A percentile compares a stretch with the other conserved stretches of the same genome.
Evolutionary conservation across 108 stramenopile species (phyloP).

Genomic region (Fistulifera pelliculosa): DNA sequence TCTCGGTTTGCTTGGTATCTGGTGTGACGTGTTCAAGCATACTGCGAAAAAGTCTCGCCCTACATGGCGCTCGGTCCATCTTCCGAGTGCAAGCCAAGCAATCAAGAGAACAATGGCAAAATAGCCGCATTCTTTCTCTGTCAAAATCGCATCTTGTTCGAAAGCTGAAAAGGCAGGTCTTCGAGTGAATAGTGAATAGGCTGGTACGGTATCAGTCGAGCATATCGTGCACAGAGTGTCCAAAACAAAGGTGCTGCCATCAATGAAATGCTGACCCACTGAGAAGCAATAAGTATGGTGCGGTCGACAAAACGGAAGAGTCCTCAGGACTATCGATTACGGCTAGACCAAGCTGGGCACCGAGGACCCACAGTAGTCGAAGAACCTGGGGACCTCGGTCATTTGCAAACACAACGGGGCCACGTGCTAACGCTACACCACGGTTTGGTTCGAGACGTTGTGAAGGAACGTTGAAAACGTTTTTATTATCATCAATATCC

Average conservation of each 20-base stretch:
- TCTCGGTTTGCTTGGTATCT: neutral
- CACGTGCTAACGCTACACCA: neutral
- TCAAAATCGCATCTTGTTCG: constrained; percentile 29
- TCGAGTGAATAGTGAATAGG: constrained; percentile 37
- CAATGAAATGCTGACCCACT: constrained; percentile 52
- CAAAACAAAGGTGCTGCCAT: constrained; percentile 38
- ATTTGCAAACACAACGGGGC: neutral
- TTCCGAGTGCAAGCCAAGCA: constrained; percentile 33
- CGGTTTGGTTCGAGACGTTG: no score
- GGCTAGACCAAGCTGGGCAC: constrained; percentile 46
- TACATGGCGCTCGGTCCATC: constrained; percentile 47
- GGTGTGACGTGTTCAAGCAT: constrained; percentile 10
- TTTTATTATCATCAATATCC: neutral
- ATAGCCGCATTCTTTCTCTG: constrained; percentile 25
- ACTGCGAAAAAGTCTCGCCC: constrained; percentile 42
- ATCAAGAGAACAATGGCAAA: constrained; percentile 16
- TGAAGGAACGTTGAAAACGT: no score
- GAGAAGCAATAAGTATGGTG: constrained; percentile 47
- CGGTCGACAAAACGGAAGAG: constrained; percentile 41
- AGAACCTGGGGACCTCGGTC: constrained; percentile 11
- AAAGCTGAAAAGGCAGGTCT: constrained; percentile 23
- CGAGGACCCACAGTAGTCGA: constrained; percentile 48
- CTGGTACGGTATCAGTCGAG: constrained; percentile 25
- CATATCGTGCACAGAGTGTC: constrained; percentile 40
- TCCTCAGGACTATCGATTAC: constrained; percentile 32